Conservation (phyloP, 2,329 filamentous ascomycete species). For the Aspergillus sp. region DNA sequence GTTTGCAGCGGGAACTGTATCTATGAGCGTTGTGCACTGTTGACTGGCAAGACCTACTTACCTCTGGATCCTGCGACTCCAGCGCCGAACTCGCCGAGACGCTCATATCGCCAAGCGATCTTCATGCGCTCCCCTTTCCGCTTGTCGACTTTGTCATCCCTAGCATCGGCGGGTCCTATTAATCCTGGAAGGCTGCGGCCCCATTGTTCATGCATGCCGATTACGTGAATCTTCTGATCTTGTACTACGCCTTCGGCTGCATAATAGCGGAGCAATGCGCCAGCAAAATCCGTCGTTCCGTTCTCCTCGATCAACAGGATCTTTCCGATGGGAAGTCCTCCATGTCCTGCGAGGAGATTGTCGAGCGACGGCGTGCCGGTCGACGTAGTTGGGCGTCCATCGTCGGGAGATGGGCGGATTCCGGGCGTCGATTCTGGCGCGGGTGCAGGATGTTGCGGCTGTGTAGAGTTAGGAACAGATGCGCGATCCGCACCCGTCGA, state of each 20-base stretch:
- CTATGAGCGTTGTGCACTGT: slow-evolving; percentile 15
- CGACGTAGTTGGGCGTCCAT: slow-evolving; percentile 83
- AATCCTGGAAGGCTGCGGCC: slow-evolving; percentile 77
- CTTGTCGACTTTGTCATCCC: slow-evolving; percentile 42
- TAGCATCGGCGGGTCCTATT: slow-evolving; percentile 47
- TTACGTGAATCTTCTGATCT: slow-evolving; percentile 80
- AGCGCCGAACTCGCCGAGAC: slow-evolving; percentile 67
- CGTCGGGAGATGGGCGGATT: slow-evolving; percentile 80
- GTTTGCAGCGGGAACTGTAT: slow-evolving; percentile 24
- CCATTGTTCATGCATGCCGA: slow-evolving; percentile 79
- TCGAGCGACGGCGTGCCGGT: slow-evolving; percentile 88
- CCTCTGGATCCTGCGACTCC: slow-evolving; percentile 57
- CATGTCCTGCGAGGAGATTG: slow-evolving; percentile 78
- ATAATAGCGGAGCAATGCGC: slow-evolving; percentile 80
- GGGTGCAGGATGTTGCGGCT: slow-evolving; percentile 26
- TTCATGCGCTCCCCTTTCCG: slow-evolving; percentile 79
- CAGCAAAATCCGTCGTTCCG: slow-evolving; percentile 91
- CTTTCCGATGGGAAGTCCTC: slow-evolving; percentile 77
- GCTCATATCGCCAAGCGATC: slow-evolving; percentile 97
- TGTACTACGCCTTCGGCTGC: slow-evolving; percentile 91
- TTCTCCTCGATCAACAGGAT: slow-evolving; percentile 80
- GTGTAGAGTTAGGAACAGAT: slow-evolving; percentile 25
- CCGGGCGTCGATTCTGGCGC: slow-evolving; percentile 43
- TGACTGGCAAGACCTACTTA: slow-evolving; percentile 38
- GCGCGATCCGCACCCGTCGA: slow-evolving; percentile 39